Percentiles rank a stretch among this genome's conserved stretches.
phyloP scores from a whole-genome alignment of 2,329 filamentous ascomycete genomes.

The Colletotrichum higginsianum region DNA sequence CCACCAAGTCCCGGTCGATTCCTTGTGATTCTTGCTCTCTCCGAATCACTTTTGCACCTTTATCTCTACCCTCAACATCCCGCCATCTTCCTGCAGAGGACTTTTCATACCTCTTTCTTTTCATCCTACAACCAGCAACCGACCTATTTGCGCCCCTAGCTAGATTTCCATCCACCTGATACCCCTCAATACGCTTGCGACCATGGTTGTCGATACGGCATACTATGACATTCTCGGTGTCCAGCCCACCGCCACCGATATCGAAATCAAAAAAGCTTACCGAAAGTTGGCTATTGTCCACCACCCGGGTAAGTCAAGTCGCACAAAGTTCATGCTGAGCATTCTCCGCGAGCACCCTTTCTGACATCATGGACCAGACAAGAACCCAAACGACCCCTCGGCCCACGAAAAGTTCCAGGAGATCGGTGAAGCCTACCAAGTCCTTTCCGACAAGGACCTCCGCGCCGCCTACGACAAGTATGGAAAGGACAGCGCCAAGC shows the following conservation, averaged over 20 bases:
- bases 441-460: constrained; percentile 89
- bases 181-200: constrained; percentile 45
- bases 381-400: constrained; percentile 96
- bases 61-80: constrained; percentile 15
- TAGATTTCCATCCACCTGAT: constrained; percentile 12
- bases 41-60: constrained; percentile 17
- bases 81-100: constrained; percentile 14
- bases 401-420: constrained; percentile 95
- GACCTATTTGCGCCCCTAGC: neutral
- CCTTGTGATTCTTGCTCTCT: constrained; percentile 18
- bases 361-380: constrained; percentile 71
- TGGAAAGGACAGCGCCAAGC: constrained; percentile 95
- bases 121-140: neutral
- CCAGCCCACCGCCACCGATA: constrained; percentile 84
- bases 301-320: constrained; percentile 77
- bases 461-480: constrained; percentile 96
- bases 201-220: constrained; percentile 88
- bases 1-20: constrained; percentile 10
- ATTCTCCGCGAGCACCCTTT: constrained; percentile 17
- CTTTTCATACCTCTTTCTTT: neutral
- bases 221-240: constrained; percentile 93
- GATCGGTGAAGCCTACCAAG: constrained; percentile 82
- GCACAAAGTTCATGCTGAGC: constrained; percentile 21
- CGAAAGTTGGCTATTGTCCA: constrained; percentile 94
- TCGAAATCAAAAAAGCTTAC: constrained; percentile 98